Conservation (phyloP, 2,329 filamentous ascomycete genomes). For the Talaromyces sp. region DNA sequence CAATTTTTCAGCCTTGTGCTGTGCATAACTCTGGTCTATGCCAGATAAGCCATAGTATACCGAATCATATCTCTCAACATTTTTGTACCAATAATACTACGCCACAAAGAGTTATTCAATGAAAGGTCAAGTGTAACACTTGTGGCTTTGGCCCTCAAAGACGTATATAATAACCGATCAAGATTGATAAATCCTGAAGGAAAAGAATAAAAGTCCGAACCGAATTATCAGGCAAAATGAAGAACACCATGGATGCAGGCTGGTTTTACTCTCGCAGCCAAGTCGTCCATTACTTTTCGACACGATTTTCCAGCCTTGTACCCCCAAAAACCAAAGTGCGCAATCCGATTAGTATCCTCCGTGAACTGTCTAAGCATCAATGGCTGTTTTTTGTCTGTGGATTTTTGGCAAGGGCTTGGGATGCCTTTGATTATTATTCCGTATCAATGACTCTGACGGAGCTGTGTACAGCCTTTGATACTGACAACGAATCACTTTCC, state of each 20-base stretch:
- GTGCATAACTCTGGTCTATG: not conserved
- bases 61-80: not conserved
- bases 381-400: slow-evolving; percentile 47
- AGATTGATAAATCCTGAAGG: not conserved
- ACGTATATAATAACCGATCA: not conserved
- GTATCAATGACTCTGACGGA: slow-evolving; percentile 56
- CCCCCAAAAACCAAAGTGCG: slow-evolving; percentile 25
- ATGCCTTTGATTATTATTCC: slow-evolving; percentile 63
- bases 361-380: slow-evolving; percentile 46
- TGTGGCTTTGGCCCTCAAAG: not conserved
- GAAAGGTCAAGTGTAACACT: not conserved
- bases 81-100: not conserved
- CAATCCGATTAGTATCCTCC: slow-evolving; percentile 44
- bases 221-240: slow-evolving; percentile 16
- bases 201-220: slow-evolving; percentile 4
- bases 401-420: slow-evolving; percentile 48
- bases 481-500: slow-evolving; percentile 54
- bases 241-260: slow-evolving; percentile 25
- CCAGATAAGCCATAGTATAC: not conserved
- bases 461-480: slow-evolving; percentile 49
- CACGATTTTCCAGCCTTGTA: slow-evolving; percentile 27
- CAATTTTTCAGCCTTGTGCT: not conserved
- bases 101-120: not conserved
- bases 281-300: slow-evolving; percentile 27
- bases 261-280: slow-evolving; percentile 29